A percentile compares a stretch with the other conserved stretches of the same genome.
phyloP scores from a whole-genome alignment of 2,329 filamentous ascomycete genomes.

The Paraphaeosphaeria sporulosa region DNA sequence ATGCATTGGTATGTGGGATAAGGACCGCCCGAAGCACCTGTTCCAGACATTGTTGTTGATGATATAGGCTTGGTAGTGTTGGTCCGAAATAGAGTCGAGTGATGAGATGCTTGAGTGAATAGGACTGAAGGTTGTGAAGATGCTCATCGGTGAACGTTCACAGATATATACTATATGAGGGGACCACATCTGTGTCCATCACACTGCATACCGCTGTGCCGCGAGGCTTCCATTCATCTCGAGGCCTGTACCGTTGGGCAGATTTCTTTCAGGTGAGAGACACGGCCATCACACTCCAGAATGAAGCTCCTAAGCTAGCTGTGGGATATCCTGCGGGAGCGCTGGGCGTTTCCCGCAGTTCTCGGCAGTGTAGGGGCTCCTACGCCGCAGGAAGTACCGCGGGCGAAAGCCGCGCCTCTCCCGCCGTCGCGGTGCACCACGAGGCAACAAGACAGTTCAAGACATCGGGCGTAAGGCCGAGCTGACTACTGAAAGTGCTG shows the following conservation, averaged over 20 bases:
- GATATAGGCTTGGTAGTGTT: not conserved
- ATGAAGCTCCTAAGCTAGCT: not conserved
- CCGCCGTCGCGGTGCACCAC: not conserved
- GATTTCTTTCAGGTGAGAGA: slow-evolving; percentile 6
- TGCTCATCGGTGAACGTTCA: not conserved
- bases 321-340: not conserved
- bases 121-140: not conserved
- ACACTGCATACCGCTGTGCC: not conserved
- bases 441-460: slow-evolving; percentile 5
- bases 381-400: not conserved
- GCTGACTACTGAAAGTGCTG: not conserved
- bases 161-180: slow-evolving; percentile 1
- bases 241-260: slow-evolving; percentile 4
- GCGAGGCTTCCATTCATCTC: slow-evolving; percentile 1
- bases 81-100: not conserved
- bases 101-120: not conserved
- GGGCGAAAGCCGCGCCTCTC: slow-evolving; percentile 5
- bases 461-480: not conserved
- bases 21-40: not conserved
- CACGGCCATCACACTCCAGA: slow-evolving; percentile 4
- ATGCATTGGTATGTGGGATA: not conserved
- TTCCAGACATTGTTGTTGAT: not conserved
- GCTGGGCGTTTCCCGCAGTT: not conserved
- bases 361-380: not conserved
- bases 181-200: not conserved